Evolutionary conservation across 2,329 filamentous ascomycete genomes (phyloP), one percentile per base, ranked within the genome.

Genomic region (Colletotrichum sp.): DNA sequence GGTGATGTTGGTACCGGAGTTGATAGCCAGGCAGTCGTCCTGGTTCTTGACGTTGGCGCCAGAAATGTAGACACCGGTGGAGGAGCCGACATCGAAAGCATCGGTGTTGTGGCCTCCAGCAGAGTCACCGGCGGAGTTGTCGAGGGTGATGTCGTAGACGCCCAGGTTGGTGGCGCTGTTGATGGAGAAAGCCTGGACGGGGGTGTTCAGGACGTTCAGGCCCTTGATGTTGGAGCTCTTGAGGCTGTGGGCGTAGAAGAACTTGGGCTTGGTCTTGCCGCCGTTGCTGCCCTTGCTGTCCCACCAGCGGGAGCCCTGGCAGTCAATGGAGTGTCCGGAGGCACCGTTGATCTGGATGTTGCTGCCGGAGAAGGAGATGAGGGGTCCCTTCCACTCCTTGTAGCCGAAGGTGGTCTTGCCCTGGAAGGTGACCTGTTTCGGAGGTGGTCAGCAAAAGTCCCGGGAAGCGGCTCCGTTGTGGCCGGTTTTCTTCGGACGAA

Each of bases 401-500:
- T 93, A 94, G 25, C 87, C 92, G 80, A 93, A 94, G 70, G 90
- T 91, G n/a, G 93, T 94, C 16, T 87, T 90, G 59, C 93, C 93
- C 73, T 90, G 83, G 83, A 94, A 94, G 79, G 89, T 90, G 77
- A 94, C 88, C 77, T 74, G 30, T 57, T 34, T 72, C 52, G 69
- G n/a, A 57, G 72, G 5, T 16, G 76, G 65, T 79, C 27, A 61
- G 73, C 87, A 16, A 52, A 22, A 19, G 22, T 16, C 16, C 7
- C n/a, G 15, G 12, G 6, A 30, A 39, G 32, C n/a, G 44, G 44
- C 44, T 22, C 44, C 6, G 44, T 52, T 13, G 32, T 2, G 15
- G 34, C 32, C 32, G n/a, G 15, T 16, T 0, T 48, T 13, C 0
- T 27, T 36, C 13, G 22, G 32, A 4, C 2, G 8, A 2, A 0